Base-by-base conservation (phyloP, 306 rosid species). In the Dicorynia guianensis region DNA sequence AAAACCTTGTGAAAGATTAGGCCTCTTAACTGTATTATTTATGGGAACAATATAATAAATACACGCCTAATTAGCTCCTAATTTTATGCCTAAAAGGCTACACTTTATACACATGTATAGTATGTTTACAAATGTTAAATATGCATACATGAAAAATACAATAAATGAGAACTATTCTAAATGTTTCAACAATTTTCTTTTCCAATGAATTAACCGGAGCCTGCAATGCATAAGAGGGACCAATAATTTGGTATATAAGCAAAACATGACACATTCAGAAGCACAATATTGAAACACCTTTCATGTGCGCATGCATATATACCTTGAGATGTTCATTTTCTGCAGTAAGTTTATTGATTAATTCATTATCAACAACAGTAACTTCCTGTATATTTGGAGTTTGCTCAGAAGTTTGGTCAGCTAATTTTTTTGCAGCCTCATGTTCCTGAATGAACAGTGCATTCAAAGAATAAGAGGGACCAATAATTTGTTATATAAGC, bases 321-420 rank as follows among this genome's bases (percentile, higher is more conserved):
- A 90, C 96, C 97, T 91, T 88, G 64, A 88, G 89, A 63, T 85
- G 72, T 76, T 88, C 96, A 76, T 89, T 91, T 87, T 91, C 97
- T 63, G 93, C 56, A 13, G 81, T 57, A 81, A 89, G 90, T 65
- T 82, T 82, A 71, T 44, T 79, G 77, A 91, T 58, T 67, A 81
- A 20, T 70, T 85, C 97, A 72, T 75, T 84, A 76, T 87, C 89
- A 59, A 85, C 56, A 76, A 79, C 89, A n/a, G 83, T 64, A 76
- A 80, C 78, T 76, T 82, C 92, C 70, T 66, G 82, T 14, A 62
- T 40, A 17, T 71, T 70, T 39, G 89, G 68, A 46, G 60, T 63
- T 74, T 71, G 80, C 67, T 78, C 93, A 70, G 89, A 66, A 46
- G 60, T 63, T 74, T 71, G 80, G 64, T 78, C 93, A 70, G 76